Evolutionary conservation across 2,329 filamentous ascomycete species (phyloP).

Genomic region (Aspergillus flavus): DNA sequence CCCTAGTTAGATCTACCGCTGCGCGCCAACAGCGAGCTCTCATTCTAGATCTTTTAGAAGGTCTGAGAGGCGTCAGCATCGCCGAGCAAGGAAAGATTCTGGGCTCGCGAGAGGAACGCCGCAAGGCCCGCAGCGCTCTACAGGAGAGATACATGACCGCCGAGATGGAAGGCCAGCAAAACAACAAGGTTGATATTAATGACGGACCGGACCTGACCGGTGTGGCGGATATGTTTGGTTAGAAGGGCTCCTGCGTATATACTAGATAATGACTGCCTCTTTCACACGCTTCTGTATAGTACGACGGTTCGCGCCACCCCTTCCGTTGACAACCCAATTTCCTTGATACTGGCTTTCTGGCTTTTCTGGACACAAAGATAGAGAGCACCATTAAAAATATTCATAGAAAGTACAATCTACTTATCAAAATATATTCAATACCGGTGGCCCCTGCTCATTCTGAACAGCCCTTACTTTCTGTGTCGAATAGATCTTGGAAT

Average conservation of each 20-base stretch:
- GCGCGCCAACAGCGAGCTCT: constrained; percentile 78
- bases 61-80: constrained; percentile 86
- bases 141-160: constrained; percentile 48
- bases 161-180: constrained; percentile 46
- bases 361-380: neutral
- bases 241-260: constrained; percentile 8
- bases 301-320: constrained; percentile 10
- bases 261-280: neutral
- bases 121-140: constrained; percentile 45
- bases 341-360: neutral
- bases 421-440: neutral
- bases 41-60: constrained; percentile 81
- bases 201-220: constrained; percentile 55
- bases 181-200: constrained; percentile 46
- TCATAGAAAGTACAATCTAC: neutral
- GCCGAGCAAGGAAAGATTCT: constrained; percentile 87
- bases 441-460: too few species aligned
- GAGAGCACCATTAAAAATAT: neutral
- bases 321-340: constrained; percentile 3
- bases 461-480: neutral
- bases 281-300: constrained; percentile 21
- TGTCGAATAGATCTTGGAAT: neutral
- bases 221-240: constrained; percentile 58
- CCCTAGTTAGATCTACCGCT: constrained; percentile 57
- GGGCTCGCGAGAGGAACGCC: constrained; percentile 42